These are phyloP conservation scores for Pseudogymnoascus sp. DNA, from an alignment of 2,329 filamentous ascomycete species.

Conservation along the genomic window DNA sequence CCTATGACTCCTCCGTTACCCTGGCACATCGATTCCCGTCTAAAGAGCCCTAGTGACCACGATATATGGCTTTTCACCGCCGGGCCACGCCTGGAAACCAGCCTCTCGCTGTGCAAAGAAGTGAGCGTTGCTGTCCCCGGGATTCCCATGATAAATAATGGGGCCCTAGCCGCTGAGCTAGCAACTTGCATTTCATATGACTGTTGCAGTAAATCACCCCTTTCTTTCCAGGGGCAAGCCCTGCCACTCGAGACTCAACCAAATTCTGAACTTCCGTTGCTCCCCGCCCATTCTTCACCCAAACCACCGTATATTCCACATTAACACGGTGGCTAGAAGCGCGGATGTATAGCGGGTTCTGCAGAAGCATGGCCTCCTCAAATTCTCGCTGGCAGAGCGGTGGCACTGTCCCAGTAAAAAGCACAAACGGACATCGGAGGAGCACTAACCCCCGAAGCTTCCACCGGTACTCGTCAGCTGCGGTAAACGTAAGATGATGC, in stretches of 20 bases:
- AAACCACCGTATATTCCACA: background rate
- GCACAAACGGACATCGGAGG: conserved; percentile 5
- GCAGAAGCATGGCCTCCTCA: background rate
- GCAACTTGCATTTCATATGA: conserved; percentile 1
- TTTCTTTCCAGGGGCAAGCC: background rate
- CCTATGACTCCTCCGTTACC: too few relatives aligned
- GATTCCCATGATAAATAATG: conserved; percentile 7
- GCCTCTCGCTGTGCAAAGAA: conserved; percentile 7
- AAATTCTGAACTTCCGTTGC: background rate
- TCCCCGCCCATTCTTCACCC: background rate
- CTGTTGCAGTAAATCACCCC: conserved; percentile 4
- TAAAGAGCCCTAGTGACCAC: conserved; percentile 19
- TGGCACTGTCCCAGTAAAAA: background rate
- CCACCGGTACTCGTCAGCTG: conserved; percentile 4
- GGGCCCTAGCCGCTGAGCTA: conserved; percentile 9
- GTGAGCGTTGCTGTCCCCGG: background rate
- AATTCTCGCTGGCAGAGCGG: conserved; percentile 4
- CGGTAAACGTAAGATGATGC: conserved; percentile 11
- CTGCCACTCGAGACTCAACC: background rate
- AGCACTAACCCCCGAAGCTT: conserved; percentile 1
- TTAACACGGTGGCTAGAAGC: background rate
- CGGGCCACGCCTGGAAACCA: background rate
- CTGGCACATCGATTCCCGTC: conserved; percentile 18
- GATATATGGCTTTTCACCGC: conserved; percentile 12
- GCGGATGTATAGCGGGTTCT: background rate